Evolutionary conservation across 2,329 filamentous ascomycete species (phyloP).

Genomic region (Blastomyces parvus): DNA sequence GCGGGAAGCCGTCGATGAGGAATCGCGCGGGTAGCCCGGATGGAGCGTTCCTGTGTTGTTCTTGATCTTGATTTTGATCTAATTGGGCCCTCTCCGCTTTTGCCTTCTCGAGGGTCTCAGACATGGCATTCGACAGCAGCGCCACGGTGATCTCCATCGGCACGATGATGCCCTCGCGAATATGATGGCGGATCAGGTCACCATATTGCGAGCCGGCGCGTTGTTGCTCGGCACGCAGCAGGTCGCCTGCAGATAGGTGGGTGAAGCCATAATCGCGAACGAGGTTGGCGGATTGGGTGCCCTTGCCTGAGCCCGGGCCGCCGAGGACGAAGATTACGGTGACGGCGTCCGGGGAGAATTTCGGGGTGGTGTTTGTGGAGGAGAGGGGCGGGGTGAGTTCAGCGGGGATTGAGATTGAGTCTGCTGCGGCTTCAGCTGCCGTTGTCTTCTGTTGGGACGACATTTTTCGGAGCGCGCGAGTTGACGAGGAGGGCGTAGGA

Average conservation of each 20-base stretch:
- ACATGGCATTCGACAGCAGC: constrained; percentile 66
- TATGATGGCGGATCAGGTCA: constrained; percentile 83
- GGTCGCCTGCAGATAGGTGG: constrained; percentile 86
- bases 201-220: constrained; percentile 80
- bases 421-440: constrained; percentile 20
- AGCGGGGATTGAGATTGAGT: constrained; percentile 15
- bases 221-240: constrained; percentile 87
- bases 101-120: constrained; percentile 62
- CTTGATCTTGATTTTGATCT: neutral
- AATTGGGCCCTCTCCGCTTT: constrained; percentile 35
- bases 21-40: constrained; percentile 12
- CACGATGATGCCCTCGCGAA: constrained; percentile 89
- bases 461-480: constrained; percentile 29
- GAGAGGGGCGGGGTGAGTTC: constrained; percentile 38
- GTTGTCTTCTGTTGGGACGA: constrained; percentile 12
- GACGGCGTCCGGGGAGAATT: constrained; percentile 68
- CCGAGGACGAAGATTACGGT: constrained; percentile 96
- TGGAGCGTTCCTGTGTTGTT: neutral
- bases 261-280: constrained; percentile 83
- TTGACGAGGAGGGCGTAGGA: constrained; percentile 45
- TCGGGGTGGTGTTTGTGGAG: constrained; percentile 51
- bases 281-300: constrained; percentile 85
- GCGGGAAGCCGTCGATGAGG: constrained; percentile 71
- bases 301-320: constrained; percentile 90
- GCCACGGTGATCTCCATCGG: constrained; percentile 93